Percentiles rank a stretch among this genome's conserved stretches.
These are phyloP conservation scores for Ceriops tagal DNA, from an alignment of 345 rosid species.

Conservation along the genomic window DNA sequence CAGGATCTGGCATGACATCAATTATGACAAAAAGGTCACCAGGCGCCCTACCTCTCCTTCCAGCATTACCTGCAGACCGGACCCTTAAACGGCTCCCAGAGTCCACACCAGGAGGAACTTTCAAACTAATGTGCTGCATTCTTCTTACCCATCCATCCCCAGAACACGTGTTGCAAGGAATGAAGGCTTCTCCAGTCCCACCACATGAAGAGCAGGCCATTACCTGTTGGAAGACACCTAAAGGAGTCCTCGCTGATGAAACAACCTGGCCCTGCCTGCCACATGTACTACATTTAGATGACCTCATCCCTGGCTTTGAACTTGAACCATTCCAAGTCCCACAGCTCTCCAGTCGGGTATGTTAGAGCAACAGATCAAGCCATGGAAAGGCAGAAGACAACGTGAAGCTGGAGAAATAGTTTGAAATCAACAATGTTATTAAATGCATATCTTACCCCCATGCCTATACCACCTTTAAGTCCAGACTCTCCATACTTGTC, in stretches of 20 bases:
- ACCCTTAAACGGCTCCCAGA: constrained; percentile 91
- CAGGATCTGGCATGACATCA: constrained; percentile 78
- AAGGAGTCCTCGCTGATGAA: constrained; percentile 81
- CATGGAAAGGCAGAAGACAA: constrained; percentile 13
- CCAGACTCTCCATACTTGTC: constrained; percentile 97
- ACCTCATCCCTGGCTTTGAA: constrained; percentile 75
- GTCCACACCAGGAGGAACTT: constrained; percentile 96
- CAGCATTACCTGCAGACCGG: constrained; percentile 92
- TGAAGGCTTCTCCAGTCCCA: constrained; percentile 73
- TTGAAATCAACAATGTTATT: constrained; percentile 1
- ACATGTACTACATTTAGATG: constrained; percentile 75
- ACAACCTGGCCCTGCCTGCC: constrained; percentile 98
- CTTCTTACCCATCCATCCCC: constrained; percentile 90
- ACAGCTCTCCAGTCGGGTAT: constrained; percentile 66
- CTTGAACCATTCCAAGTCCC: constrained; percentile 89
- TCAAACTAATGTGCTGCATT: constrained; percentile 81
- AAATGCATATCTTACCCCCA: constrained; percentile 63
- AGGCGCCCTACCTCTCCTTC: constrained; percentile 82
- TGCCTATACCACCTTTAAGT: constrained; percentile 93
- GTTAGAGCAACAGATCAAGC: constrained; percentile 12
- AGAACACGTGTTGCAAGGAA: constrained; percentile 72
- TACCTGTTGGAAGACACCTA: constrained; percentile 97
- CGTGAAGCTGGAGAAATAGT: background rate
- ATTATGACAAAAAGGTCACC: constrained; percentile 86
- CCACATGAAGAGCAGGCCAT: constrained; percentile 79